Evolutionary conservation across 306 rosid species (phyloP).

Genomic region (Casuarina glauca): DNA sequence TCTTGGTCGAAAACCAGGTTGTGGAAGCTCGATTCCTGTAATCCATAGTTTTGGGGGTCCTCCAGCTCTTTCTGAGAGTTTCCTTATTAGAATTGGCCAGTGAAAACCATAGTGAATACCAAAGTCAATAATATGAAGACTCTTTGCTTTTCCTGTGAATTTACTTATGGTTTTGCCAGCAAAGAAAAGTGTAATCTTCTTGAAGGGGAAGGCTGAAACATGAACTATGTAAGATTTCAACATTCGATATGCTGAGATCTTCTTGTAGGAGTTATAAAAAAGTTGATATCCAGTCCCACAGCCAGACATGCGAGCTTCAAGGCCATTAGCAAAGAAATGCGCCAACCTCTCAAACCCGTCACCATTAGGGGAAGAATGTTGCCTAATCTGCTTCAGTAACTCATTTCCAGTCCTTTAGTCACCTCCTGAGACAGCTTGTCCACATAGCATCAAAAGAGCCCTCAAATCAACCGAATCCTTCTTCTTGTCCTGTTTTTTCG

Average conservation of each 20-base stretch:
- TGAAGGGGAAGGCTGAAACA: slow-evolving; percentile 56
- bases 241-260: slow-evolving; percentile 44
- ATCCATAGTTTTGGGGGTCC: slow-evolving; percentile 51
- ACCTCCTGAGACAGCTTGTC: slow-evolving; percentile 36
- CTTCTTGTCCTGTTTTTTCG: slow-evolving; percentile 14
- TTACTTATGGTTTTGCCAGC: slow-evolving; percentile 41
- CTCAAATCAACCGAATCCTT: slow-evolving; percentile 37
- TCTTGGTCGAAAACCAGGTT: slow-evolving; percentile 70
- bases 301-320: slow-evolving; percentile 36
- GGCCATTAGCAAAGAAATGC: slow-evolving; percentile 47
- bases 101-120: slow-evolving; percentile 77
- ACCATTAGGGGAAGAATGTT: slow-evolving; percentile 33
- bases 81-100: slow-evolving; percentile 70
- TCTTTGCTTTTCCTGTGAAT: slow-evolving; percentile 38
- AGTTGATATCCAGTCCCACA: slow-evolving; percentile 34
- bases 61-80: slow-evolving; percentile 43
- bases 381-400: slow-evolving; percentile 33
- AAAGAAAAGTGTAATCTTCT: slow-evolving; percentile 41
- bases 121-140: slow-evolving; percentile 64
- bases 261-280: neutral
- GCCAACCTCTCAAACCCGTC: slow-evolving; percentile 43
- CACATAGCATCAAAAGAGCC: slow-evolving; percentile 40
- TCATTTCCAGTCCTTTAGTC: slow-evolving; percentile 30
- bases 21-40: slow-evolving; percentile 84
- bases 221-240: slow-evolving; percentile 56